Evolutionary conservation across 345 rosid species (phyloP).

Genomic region (Leavenworthia alabamica): DNA sequence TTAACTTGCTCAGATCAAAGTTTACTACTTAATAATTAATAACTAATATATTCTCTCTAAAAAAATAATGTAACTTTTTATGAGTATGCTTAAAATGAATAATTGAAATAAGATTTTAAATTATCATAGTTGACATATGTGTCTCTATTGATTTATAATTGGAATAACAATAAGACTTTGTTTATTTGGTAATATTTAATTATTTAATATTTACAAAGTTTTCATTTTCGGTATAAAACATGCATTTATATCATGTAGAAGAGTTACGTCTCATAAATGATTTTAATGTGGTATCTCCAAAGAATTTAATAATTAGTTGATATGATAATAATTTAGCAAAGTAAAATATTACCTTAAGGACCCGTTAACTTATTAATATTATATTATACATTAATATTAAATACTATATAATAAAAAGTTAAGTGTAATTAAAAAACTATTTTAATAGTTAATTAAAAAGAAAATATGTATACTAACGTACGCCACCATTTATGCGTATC

Average conservation of each 20-base stretch:
- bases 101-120: background rate
- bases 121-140: background rate
- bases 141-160: background rate
- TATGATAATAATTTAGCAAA: no score
- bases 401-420: no score
- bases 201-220: no score
- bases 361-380: no score
- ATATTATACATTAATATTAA: no score
- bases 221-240: background rate
- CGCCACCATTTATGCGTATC: slow-evolving; percentile 6
- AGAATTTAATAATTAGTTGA: no score
- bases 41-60: background rate
- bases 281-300: no score
- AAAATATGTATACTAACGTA: background rate
- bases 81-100: slow-evolving; percentile 9
- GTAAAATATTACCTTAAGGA: no score
- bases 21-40: slow-evolving; percentile 26
- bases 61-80: background rate
- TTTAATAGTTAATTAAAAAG: background rate
- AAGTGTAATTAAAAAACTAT: no score
- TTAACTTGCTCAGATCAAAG: slow-evolving; percentile 49
- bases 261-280: no score
- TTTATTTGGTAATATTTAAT: background rate
- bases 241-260: no score
- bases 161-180: background rate